Conservation (phyloP, 257 asterid genomes). For the Penstemon barbatus region DNA sequence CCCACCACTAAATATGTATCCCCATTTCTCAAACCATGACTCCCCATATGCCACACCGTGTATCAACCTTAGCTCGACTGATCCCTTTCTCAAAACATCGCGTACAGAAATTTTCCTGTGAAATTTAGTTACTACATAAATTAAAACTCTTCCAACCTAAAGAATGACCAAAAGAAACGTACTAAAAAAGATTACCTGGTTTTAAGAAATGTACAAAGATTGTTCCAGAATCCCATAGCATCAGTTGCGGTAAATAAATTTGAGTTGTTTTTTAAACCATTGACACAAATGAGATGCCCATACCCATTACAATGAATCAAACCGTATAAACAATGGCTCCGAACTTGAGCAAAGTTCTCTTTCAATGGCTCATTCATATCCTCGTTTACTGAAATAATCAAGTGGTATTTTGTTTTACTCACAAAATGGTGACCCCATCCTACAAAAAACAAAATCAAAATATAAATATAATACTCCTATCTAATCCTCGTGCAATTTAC, state of each 20-base stretch:
- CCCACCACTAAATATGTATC: constrained; percentile 51
- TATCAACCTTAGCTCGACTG: constrained; percentile 52
- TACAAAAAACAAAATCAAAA: constrained; percentile 23
- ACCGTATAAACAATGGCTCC: constrained; percentile 56
- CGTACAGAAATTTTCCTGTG: constrained; percentile 62
- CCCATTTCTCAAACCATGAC: constrained; percentile 70
- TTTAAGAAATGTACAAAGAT: constrained; percentile 57
- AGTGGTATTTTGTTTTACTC: constrained; percentile 65
- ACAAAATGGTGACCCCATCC: constrained; percentile 98
- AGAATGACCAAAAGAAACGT: not conserved
- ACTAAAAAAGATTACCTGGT: constrained; percentile 48
- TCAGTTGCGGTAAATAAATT: constrained; percentile 41
- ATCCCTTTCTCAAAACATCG: constrained; percentile 39
- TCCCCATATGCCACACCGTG: constrained; percentile 52
- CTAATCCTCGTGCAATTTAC: not conserved
- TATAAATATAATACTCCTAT: not conserved
- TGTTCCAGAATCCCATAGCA: constrained; percentile 75
- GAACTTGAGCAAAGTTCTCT: constrained; percentile 37
- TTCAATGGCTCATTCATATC: constrained; percentile 46
- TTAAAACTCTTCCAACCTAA: not conserved
- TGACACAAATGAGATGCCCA: constrained; percentile 70
- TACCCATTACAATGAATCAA: constrained; percentile 79
- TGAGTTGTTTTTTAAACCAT: constrained; percentile 42
- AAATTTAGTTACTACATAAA: not conserved
- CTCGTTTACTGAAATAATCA: constrained; percentile 57